Conservation (phyloP, 2,329 filamentous ascomycete species). For the Cladosporium sp. region DNA sequence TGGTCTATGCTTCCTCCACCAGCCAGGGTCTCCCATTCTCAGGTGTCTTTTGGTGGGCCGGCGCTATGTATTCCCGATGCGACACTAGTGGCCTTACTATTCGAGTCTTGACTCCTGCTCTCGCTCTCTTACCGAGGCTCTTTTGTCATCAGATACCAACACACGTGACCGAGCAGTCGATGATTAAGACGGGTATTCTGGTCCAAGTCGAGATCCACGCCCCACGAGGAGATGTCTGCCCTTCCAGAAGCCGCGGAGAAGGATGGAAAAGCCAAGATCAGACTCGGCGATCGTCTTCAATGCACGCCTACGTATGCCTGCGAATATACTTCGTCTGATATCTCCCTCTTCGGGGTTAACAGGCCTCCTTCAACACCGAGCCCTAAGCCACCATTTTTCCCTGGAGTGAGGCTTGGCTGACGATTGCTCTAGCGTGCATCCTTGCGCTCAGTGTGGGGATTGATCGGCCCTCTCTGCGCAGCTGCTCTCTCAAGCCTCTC, state of each 20-base stretch:
- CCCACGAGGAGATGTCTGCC: background rate
- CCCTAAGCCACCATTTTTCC: background rate
- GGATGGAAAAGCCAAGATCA: background rate
- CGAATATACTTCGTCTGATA: too few relatives aligned
- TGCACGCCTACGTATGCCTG: too few relatives aligned
- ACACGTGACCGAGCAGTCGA: too few relatives aligned
- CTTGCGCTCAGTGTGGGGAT: too few relatives aligned
- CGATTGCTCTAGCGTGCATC: too few relatives aligned
- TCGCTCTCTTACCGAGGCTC: background rate
- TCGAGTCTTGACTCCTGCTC: background rate
- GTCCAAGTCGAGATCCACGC: too few relatives aligned
- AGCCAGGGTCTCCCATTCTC: background rate
- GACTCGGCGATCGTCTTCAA: background rate
- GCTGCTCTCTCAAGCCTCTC: too few relatives aligned
- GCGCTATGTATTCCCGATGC: background rate
- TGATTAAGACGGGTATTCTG: too few relatives aligned
- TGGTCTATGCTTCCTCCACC: background rate
- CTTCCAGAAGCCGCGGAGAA: background rate
- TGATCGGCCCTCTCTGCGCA: too few relatives aligned
- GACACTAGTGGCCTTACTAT: background rate
- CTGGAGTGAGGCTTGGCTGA: conserved; percentile 8
- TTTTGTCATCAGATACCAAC: background rate
- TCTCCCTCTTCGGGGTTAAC: conserved; percentile 1
- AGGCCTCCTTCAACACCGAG: background rate
- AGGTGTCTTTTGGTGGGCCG: background rate